Evolutionary conservation across 139 green algal genomes (phyloP).

Genomic region (Edaphochlamys debaryana): DNA sequence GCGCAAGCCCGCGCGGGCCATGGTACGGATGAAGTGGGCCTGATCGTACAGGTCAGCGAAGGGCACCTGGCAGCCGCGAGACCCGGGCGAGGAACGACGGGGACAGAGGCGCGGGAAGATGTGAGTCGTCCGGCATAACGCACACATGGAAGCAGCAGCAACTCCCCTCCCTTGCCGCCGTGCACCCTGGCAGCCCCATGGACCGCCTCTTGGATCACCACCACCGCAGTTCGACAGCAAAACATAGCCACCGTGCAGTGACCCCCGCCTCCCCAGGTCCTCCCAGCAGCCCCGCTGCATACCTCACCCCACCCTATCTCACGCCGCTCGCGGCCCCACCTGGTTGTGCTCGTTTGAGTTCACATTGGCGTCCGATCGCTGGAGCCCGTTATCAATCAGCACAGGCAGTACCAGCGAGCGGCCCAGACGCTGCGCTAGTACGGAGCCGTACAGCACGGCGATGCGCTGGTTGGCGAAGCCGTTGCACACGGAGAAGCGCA

Average conservation of each 20-base stretch:
- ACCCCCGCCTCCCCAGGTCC: neutral
- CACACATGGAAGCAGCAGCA: too few species aligned
- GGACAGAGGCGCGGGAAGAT: too few species aligned
- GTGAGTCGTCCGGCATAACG: too few species aligned
- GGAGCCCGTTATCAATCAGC: constrained; percentile 47
- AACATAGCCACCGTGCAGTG: too few species aligned
- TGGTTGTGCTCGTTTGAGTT: neutral
- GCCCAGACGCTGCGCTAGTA: constrained; percentile 39
- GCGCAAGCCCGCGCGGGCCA: neutral
- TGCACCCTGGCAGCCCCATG: too few species aligned
- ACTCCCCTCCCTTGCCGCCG: too few species aligned
- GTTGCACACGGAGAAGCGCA: constrained; percentile 32
- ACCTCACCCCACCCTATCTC: neutral
- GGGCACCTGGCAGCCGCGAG: constrained; percentile 18
- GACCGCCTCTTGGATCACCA: too few species aligned
- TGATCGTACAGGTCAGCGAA: constrained; percentile 26
- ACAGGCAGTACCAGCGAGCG: constrained; percentile 45
- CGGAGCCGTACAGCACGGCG: constrained; percentile 42
- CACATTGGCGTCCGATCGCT: neutral
- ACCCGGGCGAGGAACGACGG: too few species aligned
- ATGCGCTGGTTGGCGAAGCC: constrained; percentile 63
- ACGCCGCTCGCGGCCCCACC: neutral
- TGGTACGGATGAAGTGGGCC: neutral
- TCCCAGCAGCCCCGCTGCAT: neutral
- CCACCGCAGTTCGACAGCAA: too few species aligned